These are phyloP conservation scores for Paraconiothyrium brasiliense DNA, from an alignment of 2,329 filamentous ascomycete species.

Conservation along the genomic window DNA sequence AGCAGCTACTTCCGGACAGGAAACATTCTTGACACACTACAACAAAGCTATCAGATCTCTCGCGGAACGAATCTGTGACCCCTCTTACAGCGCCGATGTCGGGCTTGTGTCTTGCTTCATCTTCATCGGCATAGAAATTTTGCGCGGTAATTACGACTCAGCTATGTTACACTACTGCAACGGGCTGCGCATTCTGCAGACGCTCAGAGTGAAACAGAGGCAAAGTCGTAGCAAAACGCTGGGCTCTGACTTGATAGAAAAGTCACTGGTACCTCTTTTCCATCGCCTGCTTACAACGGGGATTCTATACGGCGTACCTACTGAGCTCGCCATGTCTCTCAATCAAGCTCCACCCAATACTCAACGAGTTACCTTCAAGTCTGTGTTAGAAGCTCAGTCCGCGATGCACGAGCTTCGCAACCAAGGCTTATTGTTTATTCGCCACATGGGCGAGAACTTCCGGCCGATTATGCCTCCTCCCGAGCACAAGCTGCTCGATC, in stretches of 20 bases:
- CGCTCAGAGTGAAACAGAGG: conserved; percentile 19
- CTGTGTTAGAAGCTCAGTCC: conserved; percentile 28
- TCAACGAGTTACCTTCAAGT: conserved; percentile 17
- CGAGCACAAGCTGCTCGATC: conserved; percentile 18
- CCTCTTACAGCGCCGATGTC: conserved; percentile 45
- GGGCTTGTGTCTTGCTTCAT: conserved; percentile 55
- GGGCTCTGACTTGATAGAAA: conserved; percentile 23
- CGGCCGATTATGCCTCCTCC: conserved; percentile 7
- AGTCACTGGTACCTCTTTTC: conserved; percentile 34
- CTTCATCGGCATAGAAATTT: conserved; percentile 56
- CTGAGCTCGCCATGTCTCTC: conserved; percentile 23
- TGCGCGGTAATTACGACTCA: conserved; percentile 53
- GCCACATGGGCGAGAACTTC: conserved; percentile 17
- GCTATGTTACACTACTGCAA: conserved; percentile 56
- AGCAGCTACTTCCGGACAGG: conserved; percentile 20
- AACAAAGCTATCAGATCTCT: conserved; percentile 51
- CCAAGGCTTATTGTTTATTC: conserved; percentile 24
- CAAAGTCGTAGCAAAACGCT: neutral
- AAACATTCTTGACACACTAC: conserved; percentile 52
- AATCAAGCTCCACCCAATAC: conserved; percentile 12
- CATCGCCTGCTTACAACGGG: conserved; percentile 29
- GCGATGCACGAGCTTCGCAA: conserved; percentile 34
- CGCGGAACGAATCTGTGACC: conserved; percentile 43
- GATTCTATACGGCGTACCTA: conserved; percentile 27
- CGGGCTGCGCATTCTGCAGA: conserved; percentile 51